phyloP scores from a whole-genome alignment of 306 rosid species.

The Erythrophleum fordii region DNA sequence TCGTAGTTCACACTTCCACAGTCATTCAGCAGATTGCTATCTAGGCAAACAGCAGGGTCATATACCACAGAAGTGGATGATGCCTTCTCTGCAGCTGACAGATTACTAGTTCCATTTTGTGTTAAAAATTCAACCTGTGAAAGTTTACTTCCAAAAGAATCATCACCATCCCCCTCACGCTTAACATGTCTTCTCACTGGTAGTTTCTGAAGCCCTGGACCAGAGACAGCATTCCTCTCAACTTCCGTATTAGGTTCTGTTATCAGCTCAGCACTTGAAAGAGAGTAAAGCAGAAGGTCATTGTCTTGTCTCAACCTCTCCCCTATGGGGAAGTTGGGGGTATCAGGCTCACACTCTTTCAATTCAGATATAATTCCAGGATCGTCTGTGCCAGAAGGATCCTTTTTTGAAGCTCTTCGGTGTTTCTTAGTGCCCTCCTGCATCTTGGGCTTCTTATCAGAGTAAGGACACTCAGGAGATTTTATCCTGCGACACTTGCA shows the following conservation, averaged over 20 bases:
- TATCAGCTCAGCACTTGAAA: conserved; percentile 66
- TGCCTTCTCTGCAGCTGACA: conserved; percentile 39
- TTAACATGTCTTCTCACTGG: conserved; percentile 81
- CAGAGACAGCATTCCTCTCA: conserved; percentile 63
- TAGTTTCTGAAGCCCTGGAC: conserved; percentile 71
- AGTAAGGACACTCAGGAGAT: conserved; percentile 86
- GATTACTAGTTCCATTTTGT: conserved; percentile 40
- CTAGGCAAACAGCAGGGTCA: conserved; percentile 42
- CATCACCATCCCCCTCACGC: conserved; percentile 70
- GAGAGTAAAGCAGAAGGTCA: conserved; percentile 80
- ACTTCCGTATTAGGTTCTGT: conserved; percentile 57
- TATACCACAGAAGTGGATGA: conserved; percentile 50
- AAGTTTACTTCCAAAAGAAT: conserved; percentile 45
- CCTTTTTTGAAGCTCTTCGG: conserved; percentile 54
- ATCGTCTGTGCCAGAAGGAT: conserved; percentile 54
- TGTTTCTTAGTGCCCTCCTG: conserved; percentile 55
- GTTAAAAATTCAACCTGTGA: conserved; percentile 43
- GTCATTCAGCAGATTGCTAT: conserved; percentile 50
- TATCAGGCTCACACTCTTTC: conserved; percentile 58
- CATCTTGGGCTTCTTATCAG: conserved; percentile 46
- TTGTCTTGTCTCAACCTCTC: conserved; percentile 52
- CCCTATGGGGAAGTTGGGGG: conserved; percentile 60
- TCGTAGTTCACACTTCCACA: conserved; percentile 55
- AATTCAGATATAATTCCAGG: conserved; percentile 55
- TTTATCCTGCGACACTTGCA: conserved; percentile 94